Percentiles rank a stretch among this genome's conserved stretches.
Conservation (phyloP, 2,329 filamentous ascomycete genomes). For the Exophiala xenobiotica region DNA sequence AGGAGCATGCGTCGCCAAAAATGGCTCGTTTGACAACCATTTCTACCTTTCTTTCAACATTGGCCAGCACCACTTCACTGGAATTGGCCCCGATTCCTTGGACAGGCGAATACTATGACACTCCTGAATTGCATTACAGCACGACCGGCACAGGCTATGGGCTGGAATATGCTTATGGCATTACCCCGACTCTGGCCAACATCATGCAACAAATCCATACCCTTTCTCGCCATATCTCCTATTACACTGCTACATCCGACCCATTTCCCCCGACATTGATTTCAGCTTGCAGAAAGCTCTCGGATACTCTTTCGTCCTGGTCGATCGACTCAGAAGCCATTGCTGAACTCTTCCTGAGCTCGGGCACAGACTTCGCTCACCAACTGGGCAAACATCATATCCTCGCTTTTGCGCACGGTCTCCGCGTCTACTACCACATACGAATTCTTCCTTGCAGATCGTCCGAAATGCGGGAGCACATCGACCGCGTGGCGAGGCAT, state of each 20-base stretch:
- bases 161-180: conserved; percentile 28
- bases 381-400: conserved; percentile 23
- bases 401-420: conserved; percentile 24
- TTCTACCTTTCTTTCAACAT: conserved; percentile 26
- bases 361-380: conserved; percentile 8
- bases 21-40: conserved; percentile 26
- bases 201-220: conserved; percentile 20
- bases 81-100: conserved; percentile 15
- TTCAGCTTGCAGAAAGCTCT: conserved; percentile 9
- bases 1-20: conserved; percentile 5
- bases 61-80: conserved; percentile 25
- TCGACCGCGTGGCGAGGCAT: conserved; percentile 18
- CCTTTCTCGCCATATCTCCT: conserved; percentile 19
- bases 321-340: conserved; percentile 19
- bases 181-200: conserved; percentile 27
- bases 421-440: conserved; percentile 26
- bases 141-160: conserved; percentile 9
- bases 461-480: conserved; percentile 7
- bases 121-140: conserved; percentile 6
- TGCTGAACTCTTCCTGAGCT: conserved; percentile 1
- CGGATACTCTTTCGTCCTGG: conserved; percentile 9
- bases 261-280: conserved; percentile 7
- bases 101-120: conserved; percentile 1
- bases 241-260: conserved; percentile 17
- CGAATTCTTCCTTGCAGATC: conserved; percentile 17